Evolutionary conservation across 352 stramenopile genomes (phyloP), one percentile per base, ranked within the genome.

Genomic region (Pythium scleroteichum): DNA sequence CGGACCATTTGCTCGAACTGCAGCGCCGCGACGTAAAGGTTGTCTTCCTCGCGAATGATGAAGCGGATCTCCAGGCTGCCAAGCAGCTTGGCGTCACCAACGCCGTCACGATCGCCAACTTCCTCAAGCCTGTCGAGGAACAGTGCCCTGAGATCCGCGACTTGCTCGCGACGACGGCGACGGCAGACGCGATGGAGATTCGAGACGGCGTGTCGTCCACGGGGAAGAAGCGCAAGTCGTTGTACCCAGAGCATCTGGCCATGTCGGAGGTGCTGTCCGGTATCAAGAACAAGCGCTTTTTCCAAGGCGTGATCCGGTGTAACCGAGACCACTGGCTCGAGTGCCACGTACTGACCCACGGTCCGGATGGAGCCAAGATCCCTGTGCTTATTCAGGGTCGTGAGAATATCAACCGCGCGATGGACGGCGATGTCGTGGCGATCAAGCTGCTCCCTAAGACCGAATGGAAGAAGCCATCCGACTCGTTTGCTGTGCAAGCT

Each of bases 351-450:
- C 54, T 94, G n/a, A 88, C 92, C 62, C 80, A 92, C 53, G 82
- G 79, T 12, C 66, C 71, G 0, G 79, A 85, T 20, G 78, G 77
- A 1, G 75, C 83, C 5, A 84, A 84, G 53, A 74, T 93, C 6
- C 84, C 84, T 2, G 81, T 93, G 52, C 57, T 93, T 24, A 66
- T 93, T 14, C 76, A 90, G 53, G 81, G 84, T 26, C 78, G 77
- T 5, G 78, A 92, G 53, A 72, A 98, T 71, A 95, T 98, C 33
- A 99, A 99, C 75, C 87, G 97, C 42, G 96, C 96, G 6, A 90
- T 99, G 53, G 97, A 99, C 71, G 97, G 97, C 17, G 97, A 99
- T 73, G 66, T 98, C n/a, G 97, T 99, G 1, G 95, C 90, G 1
- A 94, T 99, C 61, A 84, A 98, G 62, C 61, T 99, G 45, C 72